Conservation (phyloP, 1,139 yeast species). For the Chernovozyma aurita region DNA sequence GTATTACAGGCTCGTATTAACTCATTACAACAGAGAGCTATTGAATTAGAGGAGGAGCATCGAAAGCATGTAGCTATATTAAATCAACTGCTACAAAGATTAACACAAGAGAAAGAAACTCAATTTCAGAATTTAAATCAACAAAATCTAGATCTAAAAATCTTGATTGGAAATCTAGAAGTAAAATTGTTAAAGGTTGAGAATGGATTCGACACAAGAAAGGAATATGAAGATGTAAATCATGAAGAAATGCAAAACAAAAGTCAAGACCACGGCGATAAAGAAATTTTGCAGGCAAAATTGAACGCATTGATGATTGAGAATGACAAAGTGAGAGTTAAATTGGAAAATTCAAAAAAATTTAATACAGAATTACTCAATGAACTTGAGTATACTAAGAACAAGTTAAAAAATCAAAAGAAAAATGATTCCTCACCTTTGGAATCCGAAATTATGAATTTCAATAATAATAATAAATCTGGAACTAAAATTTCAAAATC, state of each 20-base stretch:
- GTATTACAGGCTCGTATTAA: slow-evolving; percentile 2
- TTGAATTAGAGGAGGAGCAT: slow-evolving; percentile 5
- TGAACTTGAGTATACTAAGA: slow-evolving; percentile 5
- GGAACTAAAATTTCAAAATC: not conserved
- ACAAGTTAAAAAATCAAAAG: not conserved
- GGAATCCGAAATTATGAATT: not conserved
- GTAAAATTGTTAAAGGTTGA: slow-evolving; percentile 1
- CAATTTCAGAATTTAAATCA: slow-evolving; percentile 7
- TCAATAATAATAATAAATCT: not conserved
- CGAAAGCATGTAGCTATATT: slow-evolving; percentile 10
- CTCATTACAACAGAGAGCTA: not conserved
- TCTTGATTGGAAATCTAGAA: slow-evolving; percentile 10
- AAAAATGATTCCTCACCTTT: not conserved
- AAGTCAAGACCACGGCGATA: not conserved
- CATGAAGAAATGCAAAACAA: not conserved
- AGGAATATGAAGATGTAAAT: not conserved
- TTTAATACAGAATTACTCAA: slow-evolving; percentile 8
- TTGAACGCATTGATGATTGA: slow-evolving; percentile 8
- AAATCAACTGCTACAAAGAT: slow-evolving; percentile 6
- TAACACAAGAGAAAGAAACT: slow-evolving; percentile 1
- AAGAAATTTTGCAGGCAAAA: slow-evolving; percentile 6
- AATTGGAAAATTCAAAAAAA: slow-evolving; percentile 7
- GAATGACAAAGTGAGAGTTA: slow-evolving; percentile 9
- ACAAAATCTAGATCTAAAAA: slow-evolving; percentile 14
- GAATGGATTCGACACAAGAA: not conserved